These are phyloP conservation scores for Phycomyces blakesleeanus DNA, from an alignment of 192 early-diverging fungal genomes.

Conservation along the genomic window DNA sequence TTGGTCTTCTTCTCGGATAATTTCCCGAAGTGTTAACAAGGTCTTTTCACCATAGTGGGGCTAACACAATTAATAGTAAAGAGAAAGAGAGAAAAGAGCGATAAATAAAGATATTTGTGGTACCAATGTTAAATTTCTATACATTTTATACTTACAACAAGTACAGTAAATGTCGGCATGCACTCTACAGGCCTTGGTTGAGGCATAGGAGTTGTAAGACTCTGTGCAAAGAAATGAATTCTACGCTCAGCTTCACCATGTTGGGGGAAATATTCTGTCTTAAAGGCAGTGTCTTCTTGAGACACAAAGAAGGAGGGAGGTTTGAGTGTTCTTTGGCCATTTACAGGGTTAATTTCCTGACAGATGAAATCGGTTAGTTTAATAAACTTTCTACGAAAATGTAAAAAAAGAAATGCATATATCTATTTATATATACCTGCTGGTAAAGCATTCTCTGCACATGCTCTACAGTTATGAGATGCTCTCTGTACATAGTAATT, in stretches of 20 bases:
- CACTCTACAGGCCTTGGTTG: conserved; percentile 74
- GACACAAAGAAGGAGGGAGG: conserved; percentile 74
- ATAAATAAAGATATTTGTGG: not conserved
- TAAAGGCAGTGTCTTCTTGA: conserved; percentile 70
- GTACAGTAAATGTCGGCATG: conserved; percentile 83
- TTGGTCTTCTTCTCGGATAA: conserved; percentile 79
- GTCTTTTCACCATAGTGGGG: conserved; percentile 88
- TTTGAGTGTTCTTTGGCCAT: conserved; percentile 64
- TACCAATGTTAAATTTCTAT: not conserved
- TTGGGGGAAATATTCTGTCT: conserved; percentile 67
- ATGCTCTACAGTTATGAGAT: conserved; percentile 70
- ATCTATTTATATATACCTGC: conserved; percentile 44
- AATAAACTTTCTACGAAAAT: not conserved
- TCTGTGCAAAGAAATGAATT: conserved; percentile 84
- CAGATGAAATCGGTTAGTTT: not conserved
- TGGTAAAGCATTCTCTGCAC: conserved; percentile 73
- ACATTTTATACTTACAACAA: conserved; percentile 42
- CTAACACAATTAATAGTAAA: conserved; percentile 4
- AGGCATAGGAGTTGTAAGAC: conserved; percentile 74
- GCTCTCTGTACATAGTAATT: conserved; percentile 80
- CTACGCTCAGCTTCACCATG: conserved; percentile 80
- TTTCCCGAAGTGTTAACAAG: conserved; percentile 75
- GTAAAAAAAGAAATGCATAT: not conserved
- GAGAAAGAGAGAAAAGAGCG: not conserved
- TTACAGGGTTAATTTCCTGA: conserved; percentile 36